phyloP scores from a whole-genome alignment of 2,329 filamentous ascomycete species.

The Colletotrichum filicis region DNA sequence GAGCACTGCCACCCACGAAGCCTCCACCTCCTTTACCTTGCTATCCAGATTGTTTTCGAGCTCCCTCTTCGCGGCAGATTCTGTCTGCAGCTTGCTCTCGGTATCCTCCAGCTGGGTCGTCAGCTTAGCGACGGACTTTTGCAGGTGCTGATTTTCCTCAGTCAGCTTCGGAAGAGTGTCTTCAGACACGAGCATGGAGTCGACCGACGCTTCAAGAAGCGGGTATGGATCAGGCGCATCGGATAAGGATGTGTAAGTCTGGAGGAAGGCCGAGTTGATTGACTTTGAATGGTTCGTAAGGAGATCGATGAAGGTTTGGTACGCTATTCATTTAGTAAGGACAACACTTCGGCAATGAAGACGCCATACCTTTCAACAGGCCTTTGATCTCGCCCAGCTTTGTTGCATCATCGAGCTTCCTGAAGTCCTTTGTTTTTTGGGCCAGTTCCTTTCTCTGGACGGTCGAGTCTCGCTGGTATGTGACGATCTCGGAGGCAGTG shows the following conservation, averaged over 20 bases:
- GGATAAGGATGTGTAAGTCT: slow-evolving; percentile 91
- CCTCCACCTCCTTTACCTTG: slow-evolving; percentile 89
- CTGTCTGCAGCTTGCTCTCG: slow-evolving; percentile 82
- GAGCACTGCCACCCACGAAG: slow-evolving; percentile 88
- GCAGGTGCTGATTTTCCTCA: slow-evolving; percentile 89
- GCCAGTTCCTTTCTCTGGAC: slow-evolving; percentile 96
- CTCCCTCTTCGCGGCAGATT: slow-evolving; percentile 77
- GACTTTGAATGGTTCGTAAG: slow-evolving; percentile 96
- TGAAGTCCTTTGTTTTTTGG: slow-evolving; percentile 99
- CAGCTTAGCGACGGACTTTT: slow-evolving; percentile 78
- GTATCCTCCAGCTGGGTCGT: slow-evolving; percentile 85
- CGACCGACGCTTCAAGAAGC: slow-evolving; percentile 93
- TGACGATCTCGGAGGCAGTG: slow-evolving; percentile 93
- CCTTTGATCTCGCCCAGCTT: slow-evolving; percentile 92
- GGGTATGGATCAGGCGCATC: slow-evolving; percentile 98
- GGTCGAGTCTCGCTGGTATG: slow-evolving; percentile 93
- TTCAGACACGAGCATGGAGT: slow-evolving; percentile 90
- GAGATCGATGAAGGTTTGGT: slow-evolving; percentile 97
- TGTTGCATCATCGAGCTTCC: slow-evolving; percentile 88
- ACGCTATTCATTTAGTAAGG: slow-evolving; percentile 65
- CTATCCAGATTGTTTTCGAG: slow-evolving; percentile 81
- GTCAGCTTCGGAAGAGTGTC: slow-evolving; percentile 91
- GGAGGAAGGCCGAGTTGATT: slow-evolving; percentile 91
- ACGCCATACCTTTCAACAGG: slow-evolving; percentile 78
- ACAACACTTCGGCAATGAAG: neutral